phyloP scores from a whole-genome alignment of 352 stramenopile species.

The Globisporangium paroecandrum region DNA sequence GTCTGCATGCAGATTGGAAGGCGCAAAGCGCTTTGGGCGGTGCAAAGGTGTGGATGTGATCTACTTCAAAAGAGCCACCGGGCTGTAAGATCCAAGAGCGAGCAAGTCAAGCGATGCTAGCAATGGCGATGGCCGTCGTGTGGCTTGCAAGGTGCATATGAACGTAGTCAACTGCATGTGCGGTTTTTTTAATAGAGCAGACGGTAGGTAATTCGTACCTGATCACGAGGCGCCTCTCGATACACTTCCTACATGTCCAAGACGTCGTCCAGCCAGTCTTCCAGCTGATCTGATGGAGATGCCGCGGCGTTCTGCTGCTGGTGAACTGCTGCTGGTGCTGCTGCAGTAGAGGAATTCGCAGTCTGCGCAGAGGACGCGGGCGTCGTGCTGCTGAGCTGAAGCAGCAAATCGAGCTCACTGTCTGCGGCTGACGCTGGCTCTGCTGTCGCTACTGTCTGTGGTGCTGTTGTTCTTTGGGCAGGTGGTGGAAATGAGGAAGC shows the following conservation, averaged over 20 bases:
- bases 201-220: neutral
- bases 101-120: neutral
- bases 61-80: conserved; percentile 48
- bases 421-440: conserved; percentile 18
- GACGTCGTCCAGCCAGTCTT: conserved; percentile 73
- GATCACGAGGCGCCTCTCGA: neutral
- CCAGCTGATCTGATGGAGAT: conserved; percentile 36
- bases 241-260: conserved; percentile 33
- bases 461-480: neutral
- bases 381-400: conserved; percentile 30
- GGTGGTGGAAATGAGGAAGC: neutral
- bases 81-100: neutral
- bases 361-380: conserved; percentile 4
- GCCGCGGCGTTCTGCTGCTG: neutral
- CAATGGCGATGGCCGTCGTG: neutral
- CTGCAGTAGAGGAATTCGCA: conserved; percentile 1
- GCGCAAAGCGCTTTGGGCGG: conserved; percentile 60
- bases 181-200: neutral
- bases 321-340: neutral
- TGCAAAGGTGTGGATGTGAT: conserved; percentile 85
- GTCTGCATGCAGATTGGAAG: conserved; percentile 40
- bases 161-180: neutral
- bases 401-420: conserved; percentile 37
- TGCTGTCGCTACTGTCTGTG: neutral
- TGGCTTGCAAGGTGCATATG: neutral